Evolutionary conservation across 805 yeast genomes (phyloP).

Genomic region (Jamesozyma hellenica): DNA sequence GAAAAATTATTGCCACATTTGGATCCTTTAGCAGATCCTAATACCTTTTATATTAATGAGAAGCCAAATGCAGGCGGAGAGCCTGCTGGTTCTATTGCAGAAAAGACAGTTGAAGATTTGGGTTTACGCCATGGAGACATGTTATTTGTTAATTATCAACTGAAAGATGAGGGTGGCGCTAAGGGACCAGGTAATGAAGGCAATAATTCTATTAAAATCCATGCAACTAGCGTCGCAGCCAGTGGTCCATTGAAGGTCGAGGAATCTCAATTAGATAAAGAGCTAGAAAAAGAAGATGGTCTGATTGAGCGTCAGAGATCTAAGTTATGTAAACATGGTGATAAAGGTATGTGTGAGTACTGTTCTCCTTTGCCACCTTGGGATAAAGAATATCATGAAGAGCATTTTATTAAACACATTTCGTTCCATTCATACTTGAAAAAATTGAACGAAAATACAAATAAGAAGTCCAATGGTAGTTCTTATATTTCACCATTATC

Average conservation of each 20-base stretch:
- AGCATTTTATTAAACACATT: conserved; percentile 72
- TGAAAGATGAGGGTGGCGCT: conserved; percentile 1
- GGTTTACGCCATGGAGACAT: conserved; percentile 54
- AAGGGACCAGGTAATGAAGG: not conserved
- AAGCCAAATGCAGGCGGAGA: conserved; percentile 17
- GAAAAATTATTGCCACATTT: conserved; percentile 29
- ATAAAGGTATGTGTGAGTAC: conserved; percentile 95
- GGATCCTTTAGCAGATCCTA: conserved; percentile 16
- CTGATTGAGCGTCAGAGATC: conserved; percentile 56
- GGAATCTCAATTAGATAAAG: conserved; percentile 59
- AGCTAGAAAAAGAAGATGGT: conserved; percentile 59
- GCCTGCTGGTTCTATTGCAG: conserved; percentile 17
- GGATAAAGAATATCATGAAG: conserved; percentile 68
- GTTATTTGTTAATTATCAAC: conserved; percentile 36
- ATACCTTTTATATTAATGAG: conserved; percentile 21
- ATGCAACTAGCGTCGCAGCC: not conserved
- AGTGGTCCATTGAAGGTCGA: conserved; percentile 22
- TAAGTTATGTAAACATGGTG: conserved; percentile 72
- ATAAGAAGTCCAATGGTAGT: conserved; percentile 46
- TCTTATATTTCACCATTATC: conserved; percentile 75
- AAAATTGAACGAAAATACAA: conserved; percentile 56
- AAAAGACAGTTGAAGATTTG: conserved; percentile 31
- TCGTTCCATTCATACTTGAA: conserved; percentile 79
- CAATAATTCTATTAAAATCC: conserved; percentile 7
- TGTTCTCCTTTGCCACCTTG: conserved; percentile 94